Percentiles rank a stretch among this genome's conserved stretches.
phyloP scores from a whole-genome alignment of 2,329 filamentous ascomycete genomes.

The Colletotrichum orchidophilum region DNA sequence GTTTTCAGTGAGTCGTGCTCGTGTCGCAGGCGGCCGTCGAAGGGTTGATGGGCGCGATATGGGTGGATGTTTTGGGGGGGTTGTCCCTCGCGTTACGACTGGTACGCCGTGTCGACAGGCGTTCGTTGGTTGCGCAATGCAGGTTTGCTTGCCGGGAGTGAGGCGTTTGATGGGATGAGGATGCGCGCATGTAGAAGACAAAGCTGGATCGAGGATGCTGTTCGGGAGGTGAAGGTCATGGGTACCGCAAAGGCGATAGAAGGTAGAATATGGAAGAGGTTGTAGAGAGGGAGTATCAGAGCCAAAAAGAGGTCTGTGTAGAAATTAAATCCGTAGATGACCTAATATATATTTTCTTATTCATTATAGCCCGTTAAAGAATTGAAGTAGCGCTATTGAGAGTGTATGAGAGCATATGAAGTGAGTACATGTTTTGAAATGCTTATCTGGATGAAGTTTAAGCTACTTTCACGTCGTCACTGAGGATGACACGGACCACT shows the following conservation, averaged over 20 bases:
- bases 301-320: background rate
- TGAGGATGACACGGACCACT: slow-evolving; percentile 15
- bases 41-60: background rate
- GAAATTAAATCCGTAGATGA: background rate
- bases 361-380: background rate
- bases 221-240: background rate
- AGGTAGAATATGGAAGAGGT: background rate
- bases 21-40: slow-evolving; percentile 5
- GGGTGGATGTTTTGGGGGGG: background rate
- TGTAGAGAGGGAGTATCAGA: background rate
- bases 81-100: slow-evolving; percentile 19
- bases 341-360: rapidly evolving
- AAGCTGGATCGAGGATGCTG: slow-evolving; percentile 22
- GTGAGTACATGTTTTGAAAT: background rate
- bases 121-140: slow-evolving; percentile 23
- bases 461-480: background rate
- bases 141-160: slow-evolving; percentile 20
- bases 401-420: too few species aligned
- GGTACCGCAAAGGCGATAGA: background rate
- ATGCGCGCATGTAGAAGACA: slow-evolving; percentile 31
- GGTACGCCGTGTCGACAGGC: slow-evolving; percentile 17
- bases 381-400: background rate
- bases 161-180: slow-evolving; percentile 33
- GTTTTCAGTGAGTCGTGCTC: slow-evolving; percentile 14
- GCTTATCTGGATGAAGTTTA: background rate